Evolutionary conservation across 2,329 filamentous ascomycete species (phyloP).

Genomic region (Aspergillus amoenus): DNA sequence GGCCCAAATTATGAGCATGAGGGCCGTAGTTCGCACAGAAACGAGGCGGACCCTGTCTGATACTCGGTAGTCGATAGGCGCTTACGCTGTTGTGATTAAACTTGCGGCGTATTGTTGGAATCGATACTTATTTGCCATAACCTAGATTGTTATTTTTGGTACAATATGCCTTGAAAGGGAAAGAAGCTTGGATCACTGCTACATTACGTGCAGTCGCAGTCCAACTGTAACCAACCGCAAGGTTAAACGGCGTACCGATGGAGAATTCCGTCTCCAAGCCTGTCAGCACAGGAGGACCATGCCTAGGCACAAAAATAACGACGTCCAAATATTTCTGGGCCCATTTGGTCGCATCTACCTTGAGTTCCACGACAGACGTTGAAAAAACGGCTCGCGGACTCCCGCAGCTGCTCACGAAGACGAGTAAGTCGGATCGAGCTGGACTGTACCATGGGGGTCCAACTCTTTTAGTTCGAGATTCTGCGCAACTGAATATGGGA

Average conservation of each 20-base stretch:
- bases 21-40: not conserved
- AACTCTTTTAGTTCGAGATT: not conserved
- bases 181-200: slow-evolving; percentile 1
- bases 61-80: not conserved
- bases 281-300: not conserved
- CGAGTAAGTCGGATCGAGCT: not conserved
- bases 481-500: slow-evolving; percentile 9
- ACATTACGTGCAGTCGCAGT: slow-evolving; percentile 5
- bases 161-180: not conserved
- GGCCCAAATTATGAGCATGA: not conserved
- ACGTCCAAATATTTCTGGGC: slow-evolving; percentile 7
- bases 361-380: slow-evolving; percentile 36
- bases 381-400: slow-evolving; percentile 31
- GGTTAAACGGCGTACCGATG: not conserved
- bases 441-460: slow-evolving; percentile 7
- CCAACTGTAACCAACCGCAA: slow-evolving; percentile 9
- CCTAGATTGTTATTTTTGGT: not conserved
- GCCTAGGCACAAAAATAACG: not conserved
- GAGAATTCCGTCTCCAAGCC: not conserved
- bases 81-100: not conserved
- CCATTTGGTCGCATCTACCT: not conserved
- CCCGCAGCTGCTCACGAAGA: slow-evolving; percentile 29
- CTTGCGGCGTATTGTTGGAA: not conserved
- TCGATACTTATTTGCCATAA: not conserved
- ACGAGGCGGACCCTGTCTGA: not conserved